Base-by-base conservation (phyloP, 2,329 filamentous ascomycete species). In the Bimuria novae-zelandiae region DNA sequence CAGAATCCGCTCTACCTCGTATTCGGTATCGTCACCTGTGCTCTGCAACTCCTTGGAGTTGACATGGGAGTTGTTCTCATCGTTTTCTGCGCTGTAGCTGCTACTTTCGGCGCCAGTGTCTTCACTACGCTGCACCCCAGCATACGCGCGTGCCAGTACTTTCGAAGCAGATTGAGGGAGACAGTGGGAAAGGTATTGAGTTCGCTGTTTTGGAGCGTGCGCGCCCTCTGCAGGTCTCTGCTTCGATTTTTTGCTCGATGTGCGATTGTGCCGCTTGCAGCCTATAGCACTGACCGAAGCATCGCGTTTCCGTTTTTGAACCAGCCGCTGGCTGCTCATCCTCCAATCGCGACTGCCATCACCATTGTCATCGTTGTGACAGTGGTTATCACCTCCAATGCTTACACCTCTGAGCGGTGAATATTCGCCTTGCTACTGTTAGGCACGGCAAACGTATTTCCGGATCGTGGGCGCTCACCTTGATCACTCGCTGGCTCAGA, bases 1-100 rank as follows among this genome's bases (percentile, higher is more conserved):
- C 12, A 33, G 30, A 12, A 33, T 33, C 11, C 41, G 3, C 41
- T 54, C 33, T 21, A 54, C 46, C 33, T 46, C 27, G 16, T 51
- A 51, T 40, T 51, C 32, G 7, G 7, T 32, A 33, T n/a, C 12
- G 12, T 33, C 12, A 33, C 14, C 12, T 33, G 12, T 33, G n/a
- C n/a, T 33, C 30, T 33, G n/a, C n/a, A 40, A 40, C 37, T 17
- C 37, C 11, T 22, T 22, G 7, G 22, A 47, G 11, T 12, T 21
- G 16, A 40, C 21, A 36, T 14, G 16, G 30, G 7, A n/a, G n/a
- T 35, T 36, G 10, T 17, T 17, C 7, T 35, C n/a, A 16, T 35
- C 12, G 12, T 35, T 14, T 35, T 35, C 12, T 14, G 12, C 5
- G 5, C n/a, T 16, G 12, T 35, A 14, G n/a, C 32, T 35, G 5